Evolutionary conservation across 108 stramenopile genomes (phyloP).

Genomic region (Heterococcus sp.): DNA sequence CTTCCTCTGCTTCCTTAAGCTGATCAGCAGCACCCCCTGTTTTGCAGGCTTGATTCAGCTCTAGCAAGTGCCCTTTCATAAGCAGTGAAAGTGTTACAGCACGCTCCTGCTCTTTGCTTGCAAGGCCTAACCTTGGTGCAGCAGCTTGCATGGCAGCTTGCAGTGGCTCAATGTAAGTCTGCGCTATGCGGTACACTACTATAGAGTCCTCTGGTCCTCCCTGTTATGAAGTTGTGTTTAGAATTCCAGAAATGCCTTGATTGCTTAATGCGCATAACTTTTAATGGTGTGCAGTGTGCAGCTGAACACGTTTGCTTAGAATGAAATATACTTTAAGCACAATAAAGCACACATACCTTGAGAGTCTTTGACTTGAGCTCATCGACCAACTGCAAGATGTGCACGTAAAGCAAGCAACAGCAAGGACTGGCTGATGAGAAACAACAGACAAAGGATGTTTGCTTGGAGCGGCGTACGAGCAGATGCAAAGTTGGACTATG

Average conservation of each 20-base stretch:
- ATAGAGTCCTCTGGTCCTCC: slow-evolving; percentile 28
- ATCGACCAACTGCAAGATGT: not conserved
- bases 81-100: slow-evolving; percentile 3
- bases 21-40: slow-evolving; percentile 7
- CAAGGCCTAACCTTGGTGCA: not conserved
- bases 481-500: not conserved
- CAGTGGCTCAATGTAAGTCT: slow-evolving; percentile 12
- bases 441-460: no score
- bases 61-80: slow-evolving; percentile 33
- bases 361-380: not conserved
- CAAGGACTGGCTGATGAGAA: no score
- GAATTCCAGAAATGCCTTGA: not conserved
- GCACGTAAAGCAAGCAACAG: not conserved
- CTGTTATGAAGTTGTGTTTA: not conserved
- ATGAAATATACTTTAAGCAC: not conserved
- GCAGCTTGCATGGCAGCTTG: slow-evolving; percentile 8
- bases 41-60: slow-evolving; percentile 20
- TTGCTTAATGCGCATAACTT: not conserved
- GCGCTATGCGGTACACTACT: slow-evolving; percentile 2
- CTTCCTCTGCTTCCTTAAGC: slow-evolving; percentile 23
- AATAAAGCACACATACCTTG: not conserved
- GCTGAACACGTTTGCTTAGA: not conserved
- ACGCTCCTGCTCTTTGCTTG: not conserved
- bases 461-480: no score
- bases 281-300: not conserved